phyloP scores from a whole-genome alignment of 1,139 yeast genomes.

The Candida pseudoviswanathii region DNA sequence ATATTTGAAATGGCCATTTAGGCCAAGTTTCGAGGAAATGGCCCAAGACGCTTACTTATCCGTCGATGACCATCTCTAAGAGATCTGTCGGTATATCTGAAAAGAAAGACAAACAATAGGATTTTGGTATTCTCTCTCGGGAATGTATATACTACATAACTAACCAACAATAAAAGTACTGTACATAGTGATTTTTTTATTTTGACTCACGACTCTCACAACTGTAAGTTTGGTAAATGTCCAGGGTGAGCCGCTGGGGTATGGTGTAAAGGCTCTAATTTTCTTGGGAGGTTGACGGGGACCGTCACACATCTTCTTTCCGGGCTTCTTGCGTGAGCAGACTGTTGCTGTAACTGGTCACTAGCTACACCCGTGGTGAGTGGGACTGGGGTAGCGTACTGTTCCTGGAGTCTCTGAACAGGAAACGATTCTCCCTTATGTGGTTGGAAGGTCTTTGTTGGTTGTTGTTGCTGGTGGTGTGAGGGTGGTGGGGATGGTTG shows the following conservation, averaged over 20 bases:
- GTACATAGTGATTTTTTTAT: not conserved
- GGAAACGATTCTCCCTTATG: not conserved
- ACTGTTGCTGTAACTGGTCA: not conserved
- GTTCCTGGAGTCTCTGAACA: constrained; percentile 5
- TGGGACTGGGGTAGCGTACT: constrained; percentile 5
- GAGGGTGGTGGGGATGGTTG: too few species aligned
- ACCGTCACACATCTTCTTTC: constrained; percentile 10
- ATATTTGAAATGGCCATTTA: constrained; percentile 83
- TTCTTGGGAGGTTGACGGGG: constrained; percentile 6
- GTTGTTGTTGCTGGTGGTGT: too few species aligned
- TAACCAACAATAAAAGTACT: not conserved
- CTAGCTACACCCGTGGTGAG: not conserved
- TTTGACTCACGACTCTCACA: not conserved
- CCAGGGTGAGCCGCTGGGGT: not conserved
- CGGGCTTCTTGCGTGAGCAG: not conserved
- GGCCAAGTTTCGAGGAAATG: constrained; percentile 47
- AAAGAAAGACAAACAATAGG: constrained; percentile 14
- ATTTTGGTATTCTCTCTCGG: not conserved
- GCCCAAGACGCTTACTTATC: too few species aligned
- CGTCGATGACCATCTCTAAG: too few species aligned
- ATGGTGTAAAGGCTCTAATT: not conserved
- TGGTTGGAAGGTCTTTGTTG: too few species aligned
- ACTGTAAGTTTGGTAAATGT: constrained; percentile 4
- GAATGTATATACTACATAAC: not conserved
- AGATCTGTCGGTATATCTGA: not conserved